Conservation (phyloP, 352 stramenopile species). For the Aphanomyces stellatus region DNA sequence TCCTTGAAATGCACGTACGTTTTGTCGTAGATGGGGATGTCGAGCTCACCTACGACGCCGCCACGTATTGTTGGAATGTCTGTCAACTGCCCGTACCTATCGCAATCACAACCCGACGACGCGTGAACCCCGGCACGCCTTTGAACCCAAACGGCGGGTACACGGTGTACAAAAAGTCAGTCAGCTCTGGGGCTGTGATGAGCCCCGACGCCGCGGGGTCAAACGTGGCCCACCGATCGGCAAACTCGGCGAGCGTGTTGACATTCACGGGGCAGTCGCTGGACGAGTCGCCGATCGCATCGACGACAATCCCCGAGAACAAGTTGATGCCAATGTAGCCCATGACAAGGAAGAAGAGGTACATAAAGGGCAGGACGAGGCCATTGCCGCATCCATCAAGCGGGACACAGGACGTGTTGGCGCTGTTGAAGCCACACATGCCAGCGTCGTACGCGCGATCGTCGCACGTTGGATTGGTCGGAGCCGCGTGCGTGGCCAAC, state of each 20-base stretch:
- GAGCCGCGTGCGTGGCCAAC: slow-evolving; percentile 43
- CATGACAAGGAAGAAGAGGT: slow-evolving; percentile 81
- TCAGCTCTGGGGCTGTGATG: slow-evolving; percentile 68
- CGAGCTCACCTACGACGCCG: slow-evolving; percentile 41
- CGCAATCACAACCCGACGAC: background rate
- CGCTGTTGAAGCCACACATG: slow-evolving; percentile 53
- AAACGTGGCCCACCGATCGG: slow-evolving; percentile 82
- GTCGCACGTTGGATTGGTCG: slow-evolving; percentile 21
- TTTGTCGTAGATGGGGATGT: slow-evolving; percentile 77
- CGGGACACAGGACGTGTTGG: slow-evolving; percentile 35
- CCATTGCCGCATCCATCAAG: slow-evolving; percentile 62
- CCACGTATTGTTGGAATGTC: background rate
- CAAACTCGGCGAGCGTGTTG: slow-evolving; percentile 85
- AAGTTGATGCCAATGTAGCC: slow-evolving; percentile 55
- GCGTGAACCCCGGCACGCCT: slow-evolving; percentile 8
- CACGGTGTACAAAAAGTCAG: slow-evolving; percentile 70
- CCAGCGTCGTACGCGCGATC: slow-evolving; percentile 41
- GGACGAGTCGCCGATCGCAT: slow-evolving; percentile 37
- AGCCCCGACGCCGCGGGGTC: slow-evolving; percentile 82
- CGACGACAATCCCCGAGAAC: slow-evolving; percentile 59
- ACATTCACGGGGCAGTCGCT: slow-evolving; percentile 18
- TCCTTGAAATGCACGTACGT: slow-evolving; percentile 82
- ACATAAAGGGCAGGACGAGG: slow-evolving; percentile 52
- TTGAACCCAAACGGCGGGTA: slow-evolving; percentile 60
- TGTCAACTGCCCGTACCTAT: background rate